These are phyloP conservation scores for Mallotus japonicus DNA, from an alignment of 441 rosid genomes.

Conservation along the genomic window DNA sequence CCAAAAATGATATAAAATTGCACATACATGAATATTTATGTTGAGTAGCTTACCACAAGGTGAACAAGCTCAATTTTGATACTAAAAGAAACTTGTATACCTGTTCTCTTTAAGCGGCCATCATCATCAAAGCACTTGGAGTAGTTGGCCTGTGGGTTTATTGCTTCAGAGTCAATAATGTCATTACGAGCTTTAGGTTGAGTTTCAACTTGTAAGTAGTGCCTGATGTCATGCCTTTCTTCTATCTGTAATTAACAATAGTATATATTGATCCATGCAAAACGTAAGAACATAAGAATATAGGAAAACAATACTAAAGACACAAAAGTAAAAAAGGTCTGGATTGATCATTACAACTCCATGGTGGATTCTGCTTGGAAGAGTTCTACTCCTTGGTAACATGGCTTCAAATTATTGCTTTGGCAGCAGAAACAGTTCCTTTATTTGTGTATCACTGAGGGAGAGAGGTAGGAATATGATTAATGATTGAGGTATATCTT, in stretches of 20 bases:
- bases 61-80: too few relatives aligned
- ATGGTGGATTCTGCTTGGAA: constrained; percentile 49
- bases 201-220: constrained; percentile 50
- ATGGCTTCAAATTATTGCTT: constrained; percentile 13
- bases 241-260: too few relatives aligned
- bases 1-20: too few relatives aligned
- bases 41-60: too few relatives aligned
- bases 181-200: constrained; percentile 23
- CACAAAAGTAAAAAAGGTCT: too few relatives aligned
- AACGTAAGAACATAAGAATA: not conserved
- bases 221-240: constrained; percentile 42
- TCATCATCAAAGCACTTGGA: constrained; percentile 69
- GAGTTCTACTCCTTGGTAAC: constrained; percentile 57
- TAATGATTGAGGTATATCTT: too few relatives aligned
- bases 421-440: not conserved
- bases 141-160: constrained; percentile 34
- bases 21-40: too few relatives aligned
- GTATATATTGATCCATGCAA: not conserved
- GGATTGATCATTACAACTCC: constrained; percentile 33
- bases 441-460: too few relatives aligned
- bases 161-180: constrained; percentile 13
- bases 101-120: constrained; percentile 63
- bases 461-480: too few relatives aligned
- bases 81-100: constrained; percentile 21
- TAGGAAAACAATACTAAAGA: not conserved